Base-by-base conservation (phyloP, 2,329 filamentous ascomycete genomes). In the Trematosphaeria pertusa region DNA sequence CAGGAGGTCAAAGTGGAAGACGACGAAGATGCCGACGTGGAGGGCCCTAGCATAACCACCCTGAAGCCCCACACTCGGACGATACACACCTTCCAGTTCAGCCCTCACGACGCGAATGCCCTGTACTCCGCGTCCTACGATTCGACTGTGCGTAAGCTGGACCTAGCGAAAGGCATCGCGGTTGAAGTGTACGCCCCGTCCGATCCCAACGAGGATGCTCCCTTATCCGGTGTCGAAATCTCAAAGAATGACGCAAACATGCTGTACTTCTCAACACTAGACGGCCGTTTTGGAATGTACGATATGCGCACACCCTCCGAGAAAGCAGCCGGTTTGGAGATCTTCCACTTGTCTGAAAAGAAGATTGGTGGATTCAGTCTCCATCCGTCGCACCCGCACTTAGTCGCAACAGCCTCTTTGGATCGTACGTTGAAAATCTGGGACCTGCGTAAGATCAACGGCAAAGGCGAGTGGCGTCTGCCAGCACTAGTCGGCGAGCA, bases 321-420 rank as follows among this genome's bases (percentile, higher is more conserved):
- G 5, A 78, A 84, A 2, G 80, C 82, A 0, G 63, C 62, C 2
- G 68, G 66, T 2, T 59, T 73, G 0, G 83, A 91, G 12, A 75
- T 88, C 1, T 95, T 90, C 82, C 80, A 84, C 7, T 76, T 97
- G 0, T 88, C 87, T 0, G 91, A 95, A 42, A 92, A 96, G 70
- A 99, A 99, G 66, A 97, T 99, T 43, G 94, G 94, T 14, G 94
- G 94, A 0, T 97, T 97, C 71, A 88, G 87, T 0, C 73, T 97
- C 2, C 87, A 95, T 61, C 93, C 94, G 0, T 71, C 86, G 0
- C 82, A 91, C 2, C 86, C 91, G 0, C 89, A 97, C 64, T 83
- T 96, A 3, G 73, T 96, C 0, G 91, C 91, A 0, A 97, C 94
- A 0, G 94, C 92, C 0, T 95, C 90, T 0, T 78, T 99, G 0